Evolutionary conservation across 1,284 basidiomycete species (phyloP).

Genomic region (Naganishia liquefaciens): DNA sequence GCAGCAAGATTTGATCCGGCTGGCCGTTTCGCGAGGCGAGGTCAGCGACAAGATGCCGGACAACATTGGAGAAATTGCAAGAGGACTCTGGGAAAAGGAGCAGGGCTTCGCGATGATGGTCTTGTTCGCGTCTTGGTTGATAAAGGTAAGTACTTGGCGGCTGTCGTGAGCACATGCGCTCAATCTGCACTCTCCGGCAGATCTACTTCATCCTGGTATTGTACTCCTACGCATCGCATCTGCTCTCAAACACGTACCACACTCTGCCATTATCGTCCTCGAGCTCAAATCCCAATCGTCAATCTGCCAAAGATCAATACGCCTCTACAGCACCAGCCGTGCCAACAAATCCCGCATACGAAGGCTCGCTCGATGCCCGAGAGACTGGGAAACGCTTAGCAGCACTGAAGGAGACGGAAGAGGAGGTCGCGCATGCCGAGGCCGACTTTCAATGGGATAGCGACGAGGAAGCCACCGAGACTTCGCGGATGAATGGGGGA

Average conservation of each 20-base stretch:
- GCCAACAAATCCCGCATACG: slow-evolving; percentile 24
- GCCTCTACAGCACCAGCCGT: slow-evolving; percentile 27
- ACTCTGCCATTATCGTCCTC: slow-evolving; percentile 64
- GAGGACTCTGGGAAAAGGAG: slow-evolving; percentile 84
- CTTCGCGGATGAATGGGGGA: slow-evolving; percentile 12
- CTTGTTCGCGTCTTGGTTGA: slow-evolving; percentile 78
- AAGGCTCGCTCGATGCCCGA: slow-evolving; percentile 28
- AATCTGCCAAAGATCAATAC: slow-evolving; percentile 28
- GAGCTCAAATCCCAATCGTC: slow-evolving; percentile 10
- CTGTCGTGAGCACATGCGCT: background rate
- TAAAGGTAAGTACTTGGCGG: slow-evolving; percentile 68
- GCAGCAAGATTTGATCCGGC: slow-evolving; percentile 73
- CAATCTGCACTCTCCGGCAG: slow-evolving; percentile 54
- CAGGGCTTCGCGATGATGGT: slow-evolving; percentile 73
- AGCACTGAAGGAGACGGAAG: slow-evolving; percentile 17
- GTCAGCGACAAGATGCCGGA: slow-evolving; percentile 39
- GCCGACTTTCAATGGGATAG: slow-evolving; percentile 34
- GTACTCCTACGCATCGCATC: slow-evolving; percentile 91
- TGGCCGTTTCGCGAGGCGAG: slow-evolving; percentile 50
- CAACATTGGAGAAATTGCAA: slow-evolving; percentile 65
- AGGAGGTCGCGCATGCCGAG: slow-evolving; percentile 20
- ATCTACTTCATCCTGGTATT: slow-evolving; percentile 87
- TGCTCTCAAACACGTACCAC: slow-evolving; percentile 87
- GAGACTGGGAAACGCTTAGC: slow-evolving; percentile 22
- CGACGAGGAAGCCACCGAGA: slow-evolving; percentile 29